These are phyloP conservation scores for Pichia californica DNA, from an alignment of 805 yeast species.

Conservation along the genomic window DNA sequence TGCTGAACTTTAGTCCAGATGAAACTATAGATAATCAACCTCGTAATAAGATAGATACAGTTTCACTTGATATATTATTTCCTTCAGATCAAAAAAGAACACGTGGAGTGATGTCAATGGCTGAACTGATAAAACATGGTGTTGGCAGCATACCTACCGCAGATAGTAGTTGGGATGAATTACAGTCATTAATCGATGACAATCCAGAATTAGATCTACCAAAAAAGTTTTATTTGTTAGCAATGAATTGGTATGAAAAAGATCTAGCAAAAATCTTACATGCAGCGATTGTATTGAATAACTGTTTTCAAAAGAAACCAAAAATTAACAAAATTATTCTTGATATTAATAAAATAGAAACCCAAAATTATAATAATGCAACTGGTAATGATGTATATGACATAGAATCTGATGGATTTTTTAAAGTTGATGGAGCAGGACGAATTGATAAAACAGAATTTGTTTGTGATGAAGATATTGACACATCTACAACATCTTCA, in stretches of 20 bases:
- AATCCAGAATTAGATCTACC: conserved; percentile 34
- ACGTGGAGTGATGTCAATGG: not conserved
- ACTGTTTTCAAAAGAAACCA: conserved; percentile 6
- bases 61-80: not conserved
- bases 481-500: not conserved
- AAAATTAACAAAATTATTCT: not conserved
- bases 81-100: not conserved
- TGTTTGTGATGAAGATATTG: not conserved
- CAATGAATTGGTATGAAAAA: conserved; percentile 40
- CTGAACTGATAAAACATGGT: not conserved
- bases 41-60: not conserved
- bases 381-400: not conserved
- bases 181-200: conserved; percentile 28
- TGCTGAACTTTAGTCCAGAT: conserved; percentile 13
- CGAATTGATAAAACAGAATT: not conserved
- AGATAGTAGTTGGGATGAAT: conserved; percentile 18
- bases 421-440: not conserved
- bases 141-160: not conserved
- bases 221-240: conserved; percentile 33
- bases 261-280: conserved; percentile 33
- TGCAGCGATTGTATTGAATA: conserved; percentile 27
- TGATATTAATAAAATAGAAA: too few species aligned
- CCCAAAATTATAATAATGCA: not conserved
- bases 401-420: not conserved
- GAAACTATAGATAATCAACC: conserved; percentile 11